Evolutionary conservation across 768 basidiomycete genomes (phyloP), one percentile per base, ranked within the genome.

Genomic region (Hemileccinum impolitum): DNA sequence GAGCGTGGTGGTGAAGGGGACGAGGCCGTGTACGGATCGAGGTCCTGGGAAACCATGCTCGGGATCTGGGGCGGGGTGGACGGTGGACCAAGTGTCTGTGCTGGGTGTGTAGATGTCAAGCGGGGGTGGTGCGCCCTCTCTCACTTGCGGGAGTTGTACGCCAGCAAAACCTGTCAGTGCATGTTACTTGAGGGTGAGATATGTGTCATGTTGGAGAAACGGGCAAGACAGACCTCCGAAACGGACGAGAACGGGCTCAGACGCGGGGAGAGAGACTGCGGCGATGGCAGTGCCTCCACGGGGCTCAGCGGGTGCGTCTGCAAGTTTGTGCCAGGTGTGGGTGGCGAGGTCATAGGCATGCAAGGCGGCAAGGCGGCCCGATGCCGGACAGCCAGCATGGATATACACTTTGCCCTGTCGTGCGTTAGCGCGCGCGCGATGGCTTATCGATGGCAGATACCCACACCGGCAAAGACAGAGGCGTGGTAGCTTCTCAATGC

Each of bases 261-360:
- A 23, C 5, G 37, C n/a, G 8, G 58, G 23, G 19, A 59, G 47
- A 12, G 61, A 50, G 21, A 69, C 49, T 6, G 63, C 60, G 9
- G 65, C 59, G 43, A 75, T 63, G n/a, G 64, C 65, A 0, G 74
- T 75, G 3, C 75, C 75, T 6, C 72, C 71, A 15, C 73, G 66
- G 2, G 64, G 64, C 3, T 70, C 70, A 4, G 55, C 69, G 1
- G 75, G 75, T 0, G 70, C 74, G 15, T 63, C 50, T n/a, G 70
- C 54, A 7, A 72, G 62, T 21, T 42, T 32, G 25, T 60, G 21
- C 72, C 75, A 75, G 19, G 43, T 43, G 6, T 56, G 52, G 4
- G 56, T 57, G 6, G 45, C 18, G 35, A 70, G 45, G 45, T 69
- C 60, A 55, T 70, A 68, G 12, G 68, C 58, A 47, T 74, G 70